Percentiles rank a stretch among this genome's conserved stretches.
phyloP scores from a whole-genome alignment of 2,329 filamentous ascomycete species.

The Cladorrhinum sp. region DNA sequence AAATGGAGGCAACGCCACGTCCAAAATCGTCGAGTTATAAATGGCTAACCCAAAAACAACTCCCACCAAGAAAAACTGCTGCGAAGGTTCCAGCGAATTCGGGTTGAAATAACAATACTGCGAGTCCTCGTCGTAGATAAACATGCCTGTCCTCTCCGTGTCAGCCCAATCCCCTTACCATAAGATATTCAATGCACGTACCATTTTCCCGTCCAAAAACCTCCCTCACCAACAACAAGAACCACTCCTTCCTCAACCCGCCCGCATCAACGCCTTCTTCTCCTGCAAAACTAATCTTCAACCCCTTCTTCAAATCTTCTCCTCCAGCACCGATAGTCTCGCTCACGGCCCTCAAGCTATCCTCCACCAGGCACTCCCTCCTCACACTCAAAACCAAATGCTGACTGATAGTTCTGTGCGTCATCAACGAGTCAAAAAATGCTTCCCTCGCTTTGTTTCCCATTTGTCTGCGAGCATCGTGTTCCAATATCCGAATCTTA shows the following conservation, averaged over 20 bases:
- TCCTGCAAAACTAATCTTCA: conserved; percentile 80
- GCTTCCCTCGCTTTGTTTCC: conserved; percentile 82
- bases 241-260: conserved; percentile 91
- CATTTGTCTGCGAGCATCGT: conserved; percentile 88
- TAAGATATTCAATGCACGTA: conserved; percentile 44
- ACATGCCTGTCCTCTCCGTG: conserved; percentile 64
- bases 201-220: conserved; percentile 89
- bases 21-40: conserved; percentile 91
- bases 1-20: conserved; percentile 83
- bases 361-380: conserved; percentile 82
- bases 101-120: conserved; percentile 92
- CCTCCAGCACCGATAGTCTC: conserved; percentile 76
- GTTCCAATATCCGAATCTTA: conserved; percentile 85
- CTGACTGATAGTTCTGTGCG: conserved; percentile 68
- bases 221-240: conserved; percentile 80
- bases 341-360: conserved; percentile 80
- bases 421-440: conserved; percentile 86
- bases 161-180: background rate
- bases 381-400: conserved; percentile 75
- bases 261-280: conserved; percentile 92
- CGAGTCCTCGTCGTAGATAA: conserved; percentile 88
- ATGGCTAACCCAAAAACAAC: conserved; percentile 86
- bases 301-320: conserved; percentile 85
- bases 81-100: conserved; percentile 81
- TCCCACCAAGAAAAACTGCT: conserved; percentile 88